Evolutionary conservation across 805 yeast genomes (phyloP).

Genomic region (Nakazawaea holstii): DNA sequence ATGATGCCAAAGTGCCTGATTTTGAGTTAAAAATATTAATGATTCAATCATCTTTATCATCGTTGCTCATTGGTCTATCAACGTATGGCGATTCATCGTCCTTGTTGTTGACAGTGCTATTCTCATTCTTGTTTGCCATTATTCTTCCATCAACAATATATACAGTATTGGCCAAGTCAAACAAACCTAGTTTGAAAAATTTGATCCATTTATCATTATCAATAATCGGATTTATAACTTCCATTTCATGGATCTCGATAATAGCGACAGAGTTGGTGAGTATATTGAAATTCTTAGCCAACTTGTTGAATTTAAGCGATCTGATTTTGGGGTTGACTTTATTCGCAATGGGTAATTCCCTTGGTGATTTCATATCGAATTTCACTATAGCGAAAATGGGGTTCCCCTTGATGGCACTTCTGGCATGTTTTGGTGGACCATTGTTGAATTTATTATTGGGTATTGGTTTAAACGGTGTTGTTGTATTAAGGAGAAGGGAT

Average conservation of each 20-base stretch:
- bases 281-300: constrained; percentile 55
- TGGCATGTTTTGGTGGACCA: constrained; percentile 95
- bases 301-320: constrained; percentile 58
- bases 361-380: constrained; percentile 86
- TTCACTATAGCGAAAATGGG: constrained; percentile 77
- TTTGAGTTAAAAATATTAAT: constrained; percentile 20
- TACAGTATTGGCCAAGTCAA: background rate
- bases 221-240: background rate
- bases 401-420: constrained; percentile 84
- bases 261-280: constrained; percentile 69
- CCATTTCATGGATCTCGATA: constrained; percentile 58
- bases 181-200: background rate
- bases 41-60: constrained; percentile 26
- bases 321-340: constrained; percentile 82
- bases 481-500: constrained; percentile 26
- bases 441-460: constrained; percentile 73
- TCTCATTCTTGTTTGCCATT: background rate
- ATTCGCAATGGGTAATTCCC: constrained; percentile 88
- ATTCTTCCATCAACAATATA: background rate
- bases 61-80: constrained; percentile 21
- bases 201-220: background rate
- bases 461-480: constrained; percentile 68
- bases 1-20: constrained; percentile 8
- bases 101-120: constrained; percentile 5
- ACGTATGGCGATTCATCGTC: constrained; percentile 11